phyloP scores from a whole-genome alignment of 305 asterid species.

The Fraxinus dipetala region DNA sequence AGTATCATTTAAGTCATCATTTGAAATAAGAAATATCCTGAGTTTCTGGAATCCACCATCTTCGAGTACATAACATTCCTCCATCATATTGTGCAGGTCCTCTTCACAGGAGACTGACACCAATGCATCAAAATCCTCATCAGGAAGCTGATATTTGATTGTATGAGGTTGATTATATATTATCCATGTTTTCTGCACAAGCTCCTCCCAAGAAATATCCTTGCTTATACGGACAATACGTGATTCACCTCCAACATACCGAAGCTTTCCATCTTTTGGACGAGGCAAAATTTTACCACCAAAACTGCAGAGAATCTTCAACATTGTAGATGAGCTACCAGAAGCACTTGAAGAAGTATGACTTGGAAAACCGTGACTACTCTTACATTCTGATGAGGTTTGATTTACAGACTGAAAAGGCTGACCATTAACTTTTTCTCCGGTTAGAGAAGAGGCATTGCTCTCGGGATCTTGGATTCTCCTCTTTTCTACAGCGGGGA shows the following conservation, averaged over 20 bases:
- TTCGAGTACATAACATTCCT: slow-evolving; percentile 59
- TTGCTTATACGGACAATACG: slow-evolving; percentile 65
- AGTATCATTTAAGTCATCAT: slow-evolving; percentile 61
- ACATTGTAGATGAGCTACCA: slow-evolving; percentile 42
- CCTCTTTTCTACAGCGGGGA: slow-evolving; percentile 42
- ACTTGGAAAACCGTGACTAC: slow-evolving; percentile 35
- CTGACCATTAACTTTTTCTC: slow-evolving; percentile 39
- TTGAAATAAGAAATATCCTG: slow-evolving; percentile 68
- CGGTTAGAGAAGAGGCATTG: slow-evolving; percentile 35
- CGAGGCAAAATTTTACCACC: slow-evolving; percentile 87
- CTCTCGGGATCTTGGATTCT: slow-evolving; percentile 45
- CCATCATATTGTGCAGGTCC: slow-evolving; percentile 85
- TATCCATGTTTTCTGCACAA: slow-evolving; percentile 53
- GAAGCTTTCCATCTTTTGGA: slow-evolving; percentile 83
- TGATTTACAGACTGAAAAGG: slow-evolving; percentile 40
- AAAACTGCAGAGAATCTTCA: slow-evolving; percentile 83
- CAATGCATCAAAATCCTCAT: slow-evolving; percentile 96
- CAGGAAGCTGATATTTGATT: slow-evolving; percentile 90
- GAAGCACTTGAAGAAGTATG: slow-evolving; percentile 43
- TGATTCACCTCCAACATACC: slow-evolving; percentile 92
- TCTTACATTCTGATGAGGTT: slow-evolving; percentile 39
- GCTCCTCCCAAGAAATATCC: slow-evolving; percentile 68
- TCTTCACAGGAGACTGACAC: slow-evolving; percentile 85
- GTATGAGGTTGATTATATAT: slow-evolving; percentile 49
- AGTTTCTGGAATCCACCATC: slow-evolving; percentile 70